These are phyloP conservation scores for Cercis canadensis DNA, from an alignment of 306 rosid species.

Conservation along the genomic window DNA sequence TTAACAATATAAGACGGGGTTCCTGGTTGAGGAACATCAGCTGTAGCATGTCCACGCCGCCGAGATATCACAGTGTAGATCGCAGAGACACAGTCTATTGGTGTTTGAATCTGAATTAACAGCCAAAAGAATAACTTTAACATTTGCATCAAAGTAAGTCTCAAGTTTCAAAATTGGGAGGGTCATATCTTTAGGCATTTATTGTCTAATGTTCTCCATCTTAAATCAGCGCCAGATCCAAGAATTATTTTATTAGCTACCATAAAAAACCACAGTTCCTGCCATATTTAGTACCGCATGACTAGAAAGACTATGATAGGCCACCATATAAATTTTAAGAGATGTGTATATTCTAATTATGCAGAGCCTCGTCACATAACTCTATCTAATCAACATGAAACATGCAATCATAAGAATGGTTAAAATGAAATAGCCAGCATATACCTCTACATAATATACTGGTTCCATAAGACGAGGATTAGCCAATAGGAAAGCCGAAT, in stretches of 20 bases:
- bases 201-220: too few relatives aligned
- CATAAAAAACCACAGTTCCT: slow-evolving; percentile 1
- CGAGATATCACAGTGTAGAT: slow-evolving; percentile 97
- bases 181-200: background rate
- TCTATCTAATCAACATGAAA: background rate
- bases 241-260: too few relatives aligned
- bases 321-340: slow-evolving; percentile 4
- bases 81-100: slow-evolving; percentile 96
- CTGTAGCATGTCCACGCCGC: slow-evolving; percentile 98
- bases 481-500: slow-evolving; percentile 96
- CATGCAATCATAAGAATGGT: slow-evolving; percentile 11
- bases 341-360: background rate
- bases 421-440: slow-evolving; percentile 21
- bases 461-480: slow-evolving; percentile 99
- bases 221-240: too few relatives aligned
- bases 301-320: background rate
- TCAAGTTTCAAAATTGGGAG: background rate
- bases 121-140: slow-evolving; percentile 27
- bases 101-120: slow-evolving; percentile 90
- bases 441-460: slow-evolving; percentile 90
- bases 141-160: slow-evolving; percentile 31
- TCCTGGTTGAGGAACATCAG: slow-evolving; percentile 99
- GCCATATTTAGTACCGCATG: background rate
- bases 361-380: background rate
- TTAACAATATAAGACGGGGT: slow-evolving; percentile 91